phyloP scores from a whole-genome alignment of 192 early-diverging fungal species.

The Umbelopsis isabellina region DNA sequence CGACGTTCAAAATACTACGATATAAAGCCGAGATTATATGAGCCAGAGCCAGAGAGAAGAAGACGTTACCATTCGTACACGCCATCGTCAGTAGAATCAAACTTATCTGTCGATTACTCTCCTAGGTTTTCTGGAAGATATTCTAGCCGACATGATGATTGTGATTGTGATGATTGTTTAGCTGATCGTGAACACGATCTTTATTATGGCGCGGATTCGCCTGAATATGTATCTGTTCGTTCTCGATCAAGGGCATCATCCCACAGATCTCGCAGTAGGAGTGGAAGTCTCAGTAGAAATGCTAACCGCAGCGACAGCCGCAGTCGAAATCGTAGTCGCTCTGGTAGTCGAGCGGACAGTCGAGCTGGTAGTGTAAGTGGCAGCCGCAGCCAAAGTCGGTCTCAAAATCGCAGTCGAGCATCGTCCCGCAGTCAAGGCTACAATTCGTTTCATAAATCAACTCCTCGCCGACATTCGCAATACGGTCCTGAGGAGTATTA shows the following conservation, averaged over 20 bases:
- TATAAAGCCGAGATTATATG: neutral
- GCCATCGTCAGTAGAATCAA: neutral
- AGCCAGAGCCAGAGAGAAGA: neutral
- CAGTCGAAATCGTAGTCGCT: slow-evolving; percentile 5
- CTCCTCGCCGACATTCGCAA: slow-evolving; percentile 13
- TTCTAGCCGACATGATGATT: neutral
- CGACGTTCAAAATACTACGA: slow-evolving; percentile 1
- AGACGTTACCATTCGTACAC: slow-evolving; percentile 3
- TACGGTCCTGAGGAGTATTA: slow-evolving; percentile 7
- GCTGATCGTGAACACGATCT: neutral
- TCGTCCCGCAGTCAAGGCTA: neutral
- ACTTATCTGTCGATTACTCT: neutral
- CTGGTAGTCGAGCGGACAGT: neutral
- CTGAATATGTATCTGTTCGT: neutral
- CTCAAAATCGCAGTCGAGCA: neutral
- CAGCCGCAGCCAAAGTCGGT: neutral
- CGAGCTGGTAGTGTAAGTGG: slow-evolving; percentile 2
- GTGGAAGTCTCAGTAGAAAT: slow-evolving; percentile 2
- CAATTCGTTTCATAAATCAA: neutral
- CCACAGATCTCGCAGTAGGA: neutral
- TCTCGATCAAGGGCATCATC: slow-evolving; percentile 13
- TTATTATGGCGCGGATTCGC: neutral
- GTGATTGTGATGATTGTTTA: neutral
- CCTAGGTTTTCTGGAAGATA: neutral
- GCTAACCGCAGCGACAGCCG: neutral